phyloP scores from a whole-genome alignment of 805 yeast species.

The Saccharomycopsis fermentans region DNA sequence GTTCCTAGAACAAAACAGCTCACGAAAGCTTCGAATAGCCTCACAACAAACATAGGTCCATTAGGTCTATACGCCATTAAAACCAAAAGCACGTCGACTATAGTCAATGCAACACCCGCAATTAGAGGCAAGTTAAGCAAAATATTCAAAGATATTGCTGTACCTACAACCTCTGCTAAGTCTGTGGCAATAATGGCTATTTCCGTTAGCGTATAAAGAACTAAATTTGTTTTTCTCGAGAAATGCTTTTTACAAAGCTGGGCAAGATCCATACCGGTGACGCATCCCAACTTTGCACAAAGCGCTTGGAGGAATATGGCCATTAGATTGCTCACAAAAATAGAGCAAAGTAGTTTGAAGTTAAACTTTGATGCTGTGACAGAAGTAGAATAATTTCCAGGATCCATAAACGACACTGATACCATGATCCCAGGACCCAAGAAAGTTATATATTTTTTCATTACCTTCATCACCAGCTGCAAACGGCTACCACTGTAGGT shows the following conservation, averaged over 20 bases:
- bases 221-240: conserved; percentile 47
- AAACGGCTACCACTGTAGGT: neutral
- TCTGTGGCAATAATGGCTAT: conserved; percentile 91
- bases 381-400: conserved; percentile 93
- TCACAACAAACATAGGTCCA: conserved; percentile 66
- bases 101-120: conserved; percentile 76
- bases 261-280: conserved; percentile 89
- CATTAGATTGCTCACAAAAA: conserved; percentile 69
- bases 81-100: conserved; percentile 76
- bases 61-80: conserved; percentile 79
- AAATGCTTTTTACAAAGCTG: conserved; percentile 73
- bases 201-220: conserved; percentile 60
- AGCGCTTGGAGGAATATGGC: conserved; percentile 81
- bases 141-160: conserved; percentile 86
- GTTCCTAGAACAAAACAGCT: conserved; percentile 70
- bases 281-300: conserved; percentile 84
- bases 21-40: conserved; percentile 77
- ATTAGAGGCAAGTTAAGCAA: conserved; percentile 70
- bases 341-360: conserved; percentile 67
- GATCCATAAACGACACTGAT: conserved; percentile 92
- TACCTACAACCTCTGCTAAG: conserved; percentile 95
- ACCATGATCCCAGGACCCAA: conserved; percentile 97
- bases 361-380: conserved; percentile 82
- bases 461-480: conserved; percentile 7
- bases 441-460: conserved; percentile 46